Conservation (phyloP, 768 basidiomycete species). For the Rhodotorula diobovata region DNA sequence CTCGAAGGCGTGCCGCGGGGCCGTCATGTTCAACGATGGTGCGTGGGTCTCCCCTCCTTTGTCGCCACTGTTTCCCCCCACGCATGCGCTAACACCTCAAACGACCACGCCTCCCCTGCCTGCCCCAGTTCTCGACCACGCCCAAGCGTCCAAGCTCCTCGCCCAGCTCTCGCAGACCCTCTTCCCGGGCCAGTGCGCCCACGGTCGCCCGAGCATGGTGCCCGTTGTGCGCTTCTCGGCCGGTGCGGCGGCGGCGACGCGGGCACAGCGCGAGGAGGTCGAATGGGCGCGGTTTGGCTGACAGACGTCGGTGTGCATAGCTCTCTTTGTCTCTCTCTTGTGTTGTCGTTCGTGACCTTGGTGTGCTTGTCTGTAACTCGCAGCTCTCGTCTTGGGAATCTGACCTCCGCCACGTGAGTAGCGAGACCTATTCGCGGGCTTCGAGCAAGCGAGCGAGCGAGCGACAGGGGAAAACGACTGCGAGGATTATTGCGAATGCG, state of each 20-base stretch:
- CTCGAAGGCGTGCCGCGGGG: conserved; percentile 93
- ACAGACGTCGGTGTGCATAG: neutral
- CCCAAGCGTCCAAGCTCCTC: conserved; percentile 68
- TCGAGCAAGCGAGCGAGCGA: no score
- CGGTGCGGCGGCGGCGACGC: no score
- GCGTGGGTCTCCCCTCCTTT: conserved; percentile 67
- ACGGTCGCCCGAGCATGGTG: conserved; percentile 55
- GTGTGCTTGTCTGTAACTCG: neutral
- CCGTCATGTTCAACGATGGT: conserved; percentile 42
- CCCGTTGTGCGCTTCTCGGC: conserved; percentile 30
- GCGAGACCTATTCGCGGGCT: neutral
- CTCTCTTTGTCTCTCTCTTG: neutral
- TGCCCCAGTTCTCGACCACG: neutral
- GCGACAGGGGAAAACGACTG: neutral
- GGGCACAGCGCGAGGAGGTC: neutral
- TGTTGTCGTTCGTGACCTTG: neutral
- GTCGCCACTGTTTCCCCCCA: conserved; percentile 14
- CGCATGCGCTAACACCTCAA: conserved; percentile 45
- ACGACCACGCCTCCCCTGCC: neutral
- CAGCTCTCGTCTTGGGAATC: neutral
- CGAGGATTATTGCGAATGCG: neutral
- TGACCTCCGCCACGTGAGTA: no score
- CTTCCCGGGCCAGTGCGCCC: conserved; percentile 93
- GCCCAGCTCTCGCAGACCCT: conserved; percentile 62
- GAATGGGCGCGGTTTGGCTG: conserved; percentile 4